Conservation (phyloP, 768 basidiomycete species). For the Clitopilus passeckerianus region DNA sequence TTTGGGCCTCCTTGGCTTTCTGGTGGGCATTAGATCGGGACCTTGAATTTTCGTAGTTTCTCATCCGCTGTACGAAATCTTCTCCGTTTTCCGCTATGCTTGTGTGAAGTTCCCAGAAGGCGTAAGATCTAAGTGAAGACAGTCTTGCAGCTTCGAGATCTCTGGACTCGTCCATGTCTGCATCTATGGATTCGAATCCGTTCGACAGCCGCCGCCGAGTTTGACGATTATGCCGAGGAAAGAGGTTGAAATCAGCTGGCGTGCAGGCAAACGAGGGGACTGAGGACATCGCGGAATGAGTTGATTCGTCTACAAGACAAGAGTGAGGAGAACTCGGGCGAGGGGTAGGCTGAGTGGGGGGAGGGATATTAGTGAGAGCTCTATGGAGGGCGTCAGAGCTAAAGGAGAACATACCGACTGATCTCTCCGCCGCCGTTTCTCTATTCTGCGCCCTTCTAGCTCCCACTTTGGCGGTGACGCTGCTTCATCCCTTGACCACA, state of each 20-base stretch:
- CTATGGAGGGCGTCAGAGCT: background rate
- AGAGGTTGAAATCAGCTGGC: slow-evolving; percentile 44
- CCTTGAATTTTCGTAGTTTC: slow-evolving; percentile 58
- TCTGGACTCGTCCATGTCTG: slow-evolving; percentile 10
- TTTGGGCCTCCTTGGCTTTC: slow-evolving; percentile 33
- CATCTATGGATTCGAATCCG: slow-evolving; percentile 4
- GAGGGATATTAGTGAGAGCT: background rate
- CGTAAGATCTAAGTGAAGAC: slow-evolving; percentile 48
- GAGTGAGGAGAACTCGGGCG: slow-evolving; percentile 12
- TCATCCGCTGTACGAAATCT: slow-evolving; percentile 67
- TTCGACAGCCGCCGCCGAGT: slow-evolving; percentile 12
- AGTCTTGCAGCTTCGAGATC: slow-evolving; percentile 25
- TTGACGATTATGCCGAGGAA: slow-evolving; percentile 19
- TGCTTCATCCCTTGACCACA: background rate
- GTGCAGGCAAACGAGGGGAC: slow-evolving; percentile 37
- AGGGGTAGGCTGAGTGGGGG: background rate
- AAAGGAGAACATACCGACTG: slow-evolving; percentile 31
- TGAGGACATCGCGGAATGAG: slow-evolving; percentile 10
- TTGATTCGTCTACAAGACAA: slow-evolving; percentile 7
- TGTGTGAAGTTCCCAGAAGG: slow-evolving; percentile 61
- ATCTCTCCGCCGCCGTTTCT: slow-evolving; percentile 47
- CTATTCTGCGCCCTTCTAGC: background rate
- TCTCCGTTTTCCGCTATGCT: slow-evolving; percentile 64
- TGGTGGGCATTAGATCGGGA: slow-evolving; percentile 32
- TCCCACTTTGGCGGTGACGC: background rate